Base-by-base conservation (phyloP, 805 yeast species). In the Ogataea kodamae region DNA sequence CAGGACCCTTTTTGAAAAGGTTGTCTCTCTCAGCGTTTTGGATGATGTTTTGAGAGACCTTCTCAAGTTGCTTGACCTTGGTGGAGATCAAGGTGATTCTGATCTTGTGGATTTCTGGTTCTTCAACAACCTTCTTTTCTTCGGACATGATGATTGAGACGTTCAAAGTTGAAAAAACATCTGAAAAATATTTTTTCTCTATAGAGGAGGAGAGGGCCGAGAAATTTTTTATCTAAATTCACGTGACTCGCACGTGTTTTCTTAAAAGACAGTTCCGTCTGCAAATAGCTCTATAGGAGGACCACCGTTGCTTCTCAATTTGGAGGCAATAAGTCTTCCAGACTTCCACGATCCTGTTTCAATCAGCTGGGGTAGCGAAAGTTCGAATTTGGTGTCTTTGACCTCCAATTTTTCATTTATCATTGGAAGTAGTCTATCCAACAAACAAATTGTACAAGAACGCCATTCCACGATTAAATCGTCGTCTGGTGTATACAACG, bases 71-170 rank as follows among this genome's bases (percentile, higher is more conserved):
- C 82, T 88, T 86, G 65, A 92, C 96, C 78, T 90, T 88, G 79
- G 96, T 87, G 59, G 98, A 92, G 67, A 95, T 88, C 78, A 92
- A 79, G 68, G 97, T 88, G 74, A 92, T 89, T 82, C 97, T 89
- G 77, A 92, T 89, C 84, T 89, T 90, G 81, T 82, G 86, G 78
- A 85, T 74, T 67, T 77, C 79, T 66, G 77, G 79, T 68, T 78
- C 82, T 64, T 75, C 80, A 70, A 76, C 87, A 69, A 80, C 86
- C 61, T 70, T 76, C 69, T 77, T 87, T 70, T 86, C 86, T 69
- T 84, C 92, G 70, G 47, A 79, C 92, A 84, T 84, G 59, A 54
- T 68, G 52, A 28, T 23, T 42, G 36, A 59, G 67, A 61, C 65
- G 67, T 59, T 59, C 59, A 47, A 47, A 51, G 57, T 47, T 51